Percentiles rank a stretch among this genome's conserved stretches.
phyloP scores from a whole-genome alignment of 2,329 filamentous ascomycete species.

The Scytalidium sp. region DNA sequence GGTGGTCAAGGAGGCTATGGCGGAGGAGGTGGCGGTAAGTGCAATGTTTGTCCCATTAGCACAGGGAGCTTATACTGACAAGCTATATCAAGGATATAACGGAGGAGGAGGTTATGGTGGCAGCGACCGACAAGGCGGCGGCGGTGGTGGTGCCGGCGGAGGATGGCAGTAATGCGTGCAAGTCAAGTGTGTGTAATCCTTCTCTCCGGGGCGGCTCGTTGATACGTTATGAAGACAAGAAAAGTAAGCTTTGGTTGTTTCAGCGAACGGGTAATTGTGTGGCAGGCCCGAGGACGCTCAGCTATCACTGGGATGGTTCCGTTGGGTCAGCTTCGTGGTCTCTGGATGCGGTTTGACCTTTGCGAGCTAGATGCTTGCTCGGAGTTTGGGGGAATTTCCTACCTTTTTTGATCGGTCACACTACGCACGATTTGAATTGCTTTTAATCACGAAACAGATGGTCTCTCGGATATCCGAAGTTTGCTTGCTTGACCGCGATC shows the following conservation, averaged over 20 bases:
- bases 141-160: conserved; percentile 23
- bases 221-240: conserved; percentile 25
- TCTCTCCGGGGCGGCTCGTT: conserved; percentile 24
- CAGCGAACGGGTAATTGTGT: conserved; percentile 30
- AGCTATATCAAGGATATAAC: conserved; percentile 17
- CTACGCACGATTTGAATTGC: conserved; percentile 11
- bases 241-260: conserved; percentile 28
- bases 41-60: neutral
- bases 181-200: conserved; percentile 13
- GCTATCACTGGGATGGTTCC: conserved; percentile 19
- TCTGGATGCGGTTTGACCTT: conserved; percentile 27
- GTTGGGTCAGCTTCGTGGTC: conserved; percentile 25
- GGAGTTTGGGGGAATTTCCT: conserved; percentile 26
- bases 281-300: conserved; percentile 19
- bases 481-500: conserved; percentile 16
- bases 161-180: conserved; percentile 10
- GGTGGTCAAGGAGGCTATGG: conserved; percentile 27
- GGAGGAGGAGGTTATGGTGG: conserved; percentile 24
- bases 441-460: conserved; percentile 18
- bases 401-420: conserved; percentile 25
- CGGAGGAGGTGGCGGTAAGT: conserved; percentile 18
- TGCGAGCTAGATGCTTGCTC: conserved; percentile 27
- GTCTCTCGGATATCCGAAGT: conserved; percentile 16
- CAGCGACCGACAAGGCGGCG: conserved; percentile 21
- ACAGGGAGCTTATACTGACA: conserved; percentile 1